Evolutionary conservation across 139 green algal genomes (phyloP), one percentile per base, ranked within the genome.

Genomic region (Gonium pectorale): DNA sequence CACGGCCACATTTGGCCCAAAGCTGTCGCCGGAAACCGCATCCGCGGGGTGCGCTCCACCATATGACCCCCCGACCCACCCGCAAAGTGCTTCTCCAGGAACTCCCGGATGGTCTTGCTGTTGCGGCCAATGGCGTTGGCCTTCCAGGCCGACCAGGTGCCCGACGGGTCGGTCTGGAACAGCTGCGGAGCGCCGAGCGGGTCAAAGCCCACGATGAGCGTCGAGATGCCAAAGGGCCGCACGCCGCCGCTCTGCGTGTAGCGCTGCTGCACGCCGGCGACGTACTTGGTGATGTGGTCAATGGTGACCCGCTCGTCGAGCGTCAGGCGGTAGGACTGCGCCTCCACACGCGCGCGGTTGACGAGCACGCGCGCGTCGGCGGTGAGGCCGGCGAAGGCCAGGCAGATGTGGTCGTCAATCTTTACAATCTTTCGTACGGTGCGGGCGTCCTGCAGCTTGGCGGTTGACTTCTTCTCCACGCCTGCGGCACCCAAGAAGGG

Each of bases 61-160:
- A n/a, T n/a, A n/a, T n/a, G n/a, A n/a, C n/a, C n/a, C n/a, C n/a
- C n/a, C n/a, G n/a, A n/a, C n/a, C n/a, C n/a, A n/a, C n/a, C n/a
- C n/a, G n/a, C n/a, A n/a, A n/a, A n/a, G 83, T 98, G 92, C 95
- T 99, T 99, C 90, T 99, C 98, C 73, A 99, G 89, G 86, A 95
- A 99, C 91, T 99, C 98, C n/a, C 97, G 91, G 27, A 98, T 94
- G 33, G 96, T 98, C 86, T 99, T 99, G 63, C 92, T 96, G 91
- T 99, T 99, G 79, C 97, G 89, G 31, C 98, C 98, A 62, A 98
- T 99, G 7, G 97, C 96, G 68, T 98, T 98, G 22, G 97, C 98
- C 86, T 99, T 99, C 98, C 98, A 99, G 17, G 94, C 96, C 9
- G 93, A 96, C 93, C 96, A 98, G 59, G 94, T 99, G 31, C 98